phyloP scores from a whole-genome alignment of 306 rosid species.

The Castanospermum australe region DNA sequence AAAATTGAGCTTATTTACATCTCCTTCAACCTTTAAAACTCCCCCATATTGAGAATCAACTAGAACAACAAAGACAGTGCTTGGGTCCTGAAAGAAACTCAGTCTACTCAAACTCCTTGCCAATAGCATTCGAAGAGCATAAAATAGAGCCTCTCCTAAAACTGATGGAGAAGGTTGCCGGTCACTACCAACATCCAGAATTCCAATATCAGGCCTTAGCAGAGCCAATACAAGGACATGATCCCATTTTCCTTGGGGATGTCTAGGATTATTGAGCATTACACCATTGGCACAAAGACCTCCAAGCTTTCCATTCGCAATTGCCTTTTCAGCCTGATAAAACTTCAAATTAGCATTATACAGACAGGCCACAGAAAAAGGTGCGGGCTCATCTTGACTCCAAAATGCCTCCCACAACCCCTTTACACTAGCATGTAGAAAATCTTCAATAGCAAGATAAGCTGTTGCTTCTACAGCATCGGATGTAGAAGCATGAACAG shows the following conservation, averaged over 20 bases:
- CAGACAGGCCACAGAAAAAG: slow-evolving; percentile 84
- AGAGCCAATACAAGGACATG: slow-evolving; percentile 84
- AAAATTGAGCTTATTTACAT: slow-evolving; percentile 76
- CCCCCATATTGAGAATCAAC: slow-evolving; percentile 93
- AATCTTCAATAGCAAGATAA: slow-evolving; percentile 89
- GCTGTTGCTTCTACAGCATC: slow-evolving; percentile 89
- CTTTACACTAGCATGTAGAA: slow-evolving; percentile 87
- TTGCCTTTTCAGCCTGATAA: slow-evolving; percentile 86
- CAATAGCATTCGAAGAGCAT: slow-evolving; percentile 73
- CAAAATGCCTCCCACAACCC: slow-evolving; percentile 98
- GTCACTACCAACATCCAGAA: slow-evolving; percentile 48
- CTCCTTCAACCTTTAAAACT: slow-evolving; percentile 95
- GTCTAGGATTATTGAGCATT: slow-evolving; percentile 77
- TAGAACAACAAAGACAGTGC: slow-evolving; percentile 75
- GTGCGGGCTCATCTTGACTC: slow-evolving; percentile 89
- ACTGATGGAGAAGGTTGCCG: slow-evolving; percentile 60
- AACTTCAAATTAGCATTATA: slow-evolving; percentile 74
- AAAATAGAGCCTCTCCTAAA: slow-evolving; percentile 85
- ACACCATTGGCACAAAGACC: slow-evolving; percentile 84
- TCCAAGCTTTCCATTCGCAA: slow-evolving; percentile 83
- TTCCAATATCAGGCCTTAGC: slow-evolving; percentile 75
- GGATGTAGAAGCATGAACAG: slow-evolving; percentile 79
- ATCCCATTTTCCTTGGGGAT: slow-evolving; percentile 94
- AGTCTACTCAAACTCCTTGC: slow-evolving; percentile 86
- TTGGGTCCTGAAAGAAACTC: slow-evolving; percentile 53